Evolutionary conservation across 2,329 filamentous ascomycete genomes (phyloP).

Genomic region (Pseudopithomyces maydicus): DNA sequence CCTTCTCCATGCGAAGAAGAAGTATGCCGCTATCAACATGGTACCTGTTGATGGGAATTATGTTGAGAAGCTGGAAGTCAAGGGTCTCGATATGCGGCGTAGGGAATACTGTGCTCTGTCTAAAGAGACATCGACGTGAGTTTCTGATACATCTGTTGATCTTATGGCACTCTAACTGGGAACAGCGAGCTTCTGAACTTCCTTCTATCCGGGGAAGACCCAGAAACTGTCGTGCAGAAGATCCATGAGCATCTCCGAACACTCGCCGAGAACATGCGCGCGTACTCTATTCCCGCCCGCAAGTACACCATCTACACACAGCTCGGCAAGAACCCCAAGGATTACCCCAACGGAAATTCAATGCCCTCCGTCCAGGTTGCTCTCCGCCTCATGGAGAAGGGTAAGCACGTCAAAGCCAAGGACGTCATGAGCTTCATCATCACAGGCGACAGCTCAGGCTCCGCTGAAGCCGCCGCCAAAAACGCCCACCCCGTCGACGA

Average conservation of each 20-base stretch:
- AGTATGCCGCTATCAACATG: conserved; percentile 96
- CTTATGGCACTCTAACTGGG: conserved; percentile 1
- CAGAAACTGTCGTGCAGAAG: conserved; percentile 82
- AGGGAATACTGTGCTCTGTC: conserved; percentile 95
- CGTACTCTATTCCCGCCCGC: conserved; percentile 71
- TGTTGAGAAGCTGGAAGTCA: conserved; percentile 94
- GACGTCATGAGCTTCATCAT: conserved; percentile 98
- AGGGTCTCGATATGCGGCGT: conserved; percentile 96
- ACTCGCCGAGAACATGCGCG: conserved; percentile 84
- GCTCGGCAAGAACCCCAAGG: conserved; percentile 88
- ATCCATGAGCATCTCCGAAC: conserved; percentile 93
- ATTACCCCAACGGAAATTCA: conserved; percentile 90
- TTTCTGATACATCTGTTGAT: conserved; percentile 7
- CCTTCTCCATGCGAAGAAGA: conserved; percentile 96
- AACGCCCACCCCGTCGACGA: conserved; percentile 88
- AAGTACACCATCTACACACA: conserved; percentile 99
- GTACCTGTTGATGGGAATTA: conserved; percentile 88
- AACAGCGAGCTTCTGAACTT: conserved; percentile 80
- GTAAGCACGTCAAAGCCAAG: conserved; percentile 87
- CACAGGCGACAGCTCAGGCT: conserved; percentile 70
- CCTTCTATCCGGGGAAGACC: conserved; percentile 90
- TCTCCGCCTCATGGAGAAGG: conserved; percentile 81
- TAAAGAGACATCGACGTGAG: conserved; percentile 82
- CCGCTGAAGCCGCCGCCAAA: conserved; percentile 74
- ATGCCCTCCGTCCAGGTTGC: conserved; percentile 99